These are phyloP conservation scores for Botryotinia convoluta DNA, from an alignment of 2,329 filamentous ascomycete species.

Conservation along the genomic window DNA sequence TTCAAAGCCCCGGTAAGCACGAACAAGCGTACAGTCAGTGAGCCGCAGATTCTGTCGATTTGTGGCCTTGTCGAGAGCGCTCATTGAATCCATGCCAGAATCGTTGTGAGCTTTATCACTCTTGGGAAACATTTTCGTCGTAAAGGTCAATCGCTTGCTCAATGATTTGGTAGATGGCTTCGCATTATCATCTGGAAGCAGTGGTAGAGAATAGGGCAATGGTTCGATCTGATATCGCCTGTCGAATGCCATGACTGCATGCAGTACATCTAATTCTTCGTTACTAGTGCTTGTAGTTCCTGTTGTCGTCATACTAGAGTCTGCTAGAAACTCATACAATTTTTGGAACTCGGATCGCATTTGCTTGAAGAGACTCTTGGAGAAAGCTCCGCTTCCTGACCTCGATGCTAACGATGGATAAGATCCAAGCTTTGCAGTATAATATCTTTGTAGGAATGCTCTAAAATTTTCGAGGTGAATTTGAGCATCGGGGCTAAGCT, in stretches of 20 bases:
- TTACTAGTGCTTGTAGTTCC: conserved; percentile 51
- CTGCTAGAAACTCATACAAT: conserved; percentile 69
- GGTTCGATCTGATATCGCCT: conserved; percentile 55
- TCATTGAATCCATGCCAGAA: conserved; percentile 49
- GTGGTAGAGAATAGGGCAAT: conserved; percentile 63
- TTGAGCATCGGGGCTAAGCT: conserved; percentile 57
- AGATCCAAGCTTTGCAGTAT: conserved; percentile 64
- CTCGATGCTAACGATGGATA: conserved; percentile 58
- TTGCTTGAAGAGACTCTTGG: conserved; percentile 54
- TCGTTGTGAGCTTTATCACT: conserved; percentile 47
- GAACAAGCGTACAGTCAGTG: conserved; percentile 53
- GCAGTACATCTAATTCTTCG: conserved; percentile 68
- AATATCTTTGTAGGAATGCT: conserved; percentile 64
- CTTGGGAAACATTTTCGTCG: conserved; percentile 27
- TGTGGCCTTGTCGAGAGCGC: conserved; percentile 51
- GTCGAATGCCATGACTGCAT: conserved; percentile 68
- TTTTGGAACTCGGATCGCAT: conserved; percentile 70
- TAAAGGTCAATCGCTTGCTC: conserved; percentile 29
- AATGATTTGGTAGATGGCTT: conserved; percentile 30
- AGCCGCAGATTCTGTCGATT: conserved; percentile 42
- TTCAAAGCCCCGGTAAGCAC: conserved; percentile 69
- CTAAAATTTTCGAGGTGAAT: conserved; percentile 72
- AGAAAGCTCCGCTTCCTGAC: conserved; percentile 45
- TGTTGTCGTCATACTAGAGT: conserved; percentile 48
- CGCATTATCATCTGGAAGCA: conserved; percentile 51